phyloP scores from a whole-genome alignment of 176 grass and related monocot species.

The Poa pratensis region DNA sequence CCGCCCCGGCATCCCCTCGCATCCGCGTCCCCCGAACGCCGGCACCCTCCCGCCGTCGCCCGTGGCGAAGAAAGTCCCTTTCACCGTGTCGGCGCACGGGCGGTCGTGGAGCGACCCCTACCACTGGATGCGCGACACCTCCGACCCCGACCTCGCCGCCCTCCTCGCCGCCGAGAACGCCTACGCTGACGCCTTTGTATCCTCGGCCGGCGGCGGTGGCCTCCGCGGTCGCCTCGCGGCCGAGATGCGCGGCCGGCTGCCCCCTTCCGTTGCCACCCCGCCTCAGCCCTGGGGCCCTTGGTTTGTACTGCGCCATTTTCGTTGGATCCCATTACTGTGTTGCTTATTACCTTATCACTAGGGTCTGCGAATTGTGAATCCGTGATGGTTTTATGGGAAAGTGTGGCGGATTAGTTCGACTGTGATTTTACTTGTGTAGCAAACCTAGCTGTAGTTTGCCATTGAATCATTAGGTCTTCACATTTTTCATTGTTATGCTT shows the following conservation, averaged over 20 bases:
- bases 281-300: constrained; percentile 86
- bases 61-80: constrained; percentile 76
- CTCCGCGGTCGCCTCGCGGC: constrained; percentile 62
- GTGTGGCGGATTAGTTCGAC: background rate
- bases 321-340: background rate
- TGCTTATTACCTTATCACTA: background rate
- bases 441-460: constrained; percentile 15
- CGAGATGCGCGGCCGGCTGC: constrained; percentile 79
- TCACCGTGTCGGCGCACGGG: constrained; percentile 71
- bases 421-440: background rate
- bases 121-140: constrained; percentile 88
- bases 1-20: background rate
- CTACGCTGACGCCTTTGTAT: constrained; percentile 77
- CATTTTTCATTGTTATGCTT: background rate
- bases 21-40: background rate
- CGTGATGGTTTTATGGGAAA: background rate
- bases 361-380: background rate
- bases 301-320: constrained; percentile 36
- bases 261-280: constrained; percentile 54
- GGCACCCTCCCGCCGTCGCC: constrained; percentile 29
- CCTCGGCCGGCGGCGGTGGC: constrained; percentile 40
- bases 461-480: background rate
- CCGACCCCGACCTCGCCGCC: constrained; percentile 60
- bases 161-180: constrained; percentile 71
- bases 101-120: constrained; percentile 83